Percentiles rank a stretch among this genome's conserved stretches.
phyloP scores from a whole-genome alignment of 2,329 filamentous ascomycete species.

The Fusarium papillatum region DNA sequence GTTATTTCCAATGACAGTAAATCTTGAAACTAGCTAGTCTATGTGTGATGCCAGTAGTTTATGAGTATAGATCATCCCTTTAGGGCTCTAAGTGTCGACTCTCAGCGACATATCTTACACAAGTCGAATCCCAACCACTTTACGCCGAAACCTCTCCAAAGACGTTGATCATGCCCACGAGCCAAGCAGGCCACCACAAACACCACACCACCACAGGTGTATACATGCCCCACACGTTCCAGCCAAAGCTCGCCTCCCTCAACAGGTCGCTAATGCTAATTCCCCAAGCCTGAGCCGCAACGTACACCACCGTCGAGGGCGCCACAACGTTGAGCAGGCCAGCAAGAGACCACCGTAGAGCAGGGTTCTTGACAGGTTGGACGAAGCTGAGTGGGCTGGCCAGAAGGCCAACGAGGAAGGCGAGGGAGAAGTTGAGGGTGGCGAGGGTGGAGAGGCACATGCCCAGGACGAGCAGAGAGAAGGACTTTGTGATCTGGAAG shows the following conservation, averaged over 20 bases:
- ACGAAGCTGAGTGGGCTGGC: constrained; percentile 86
- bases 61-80: not conserved
- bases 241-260: constrained; percentile 83
- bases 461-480: constrained; percentile 92
- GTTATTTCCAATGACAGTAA: not conserved
- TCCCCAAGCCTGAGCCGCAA: constrained; percentile 57
- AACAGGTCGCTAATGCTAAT: constrained; percentile 70
- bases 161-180: constrained; percentile 72
- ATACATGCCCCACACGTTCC: constrained; percentile 91
- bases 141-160: constrained; percentile 53
- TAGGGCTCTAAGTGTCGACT: not conserved
- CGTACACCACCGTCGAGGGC: constrained; percentile 69
- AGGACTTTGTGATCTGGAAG: constrained; percentile 85
- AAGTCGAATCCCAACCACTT: not conserved
- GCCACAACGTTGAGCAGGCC: constrained; percentile 71
- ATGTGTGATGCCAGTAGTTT: not conserved
- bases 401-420: constrained; percentile 86
- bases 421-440: constrained; percentile 94
- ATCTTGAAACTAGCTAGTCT: not conserved
- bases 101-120: not conserved
- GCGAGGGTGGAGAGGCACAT: constrained; percentile 94
- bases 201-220: constrained; percentile 93
- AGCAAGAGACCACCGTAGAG: constrained; percentile 57
- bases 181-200: constrained; percentile 96
- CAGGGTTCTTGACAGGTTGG: constrained; percentile 58